Evolutionary conservation across 2,329 filamentous ascomycete genomes (phyloP).

Genomic region (Xylariomycetidae sp.): DNA sequence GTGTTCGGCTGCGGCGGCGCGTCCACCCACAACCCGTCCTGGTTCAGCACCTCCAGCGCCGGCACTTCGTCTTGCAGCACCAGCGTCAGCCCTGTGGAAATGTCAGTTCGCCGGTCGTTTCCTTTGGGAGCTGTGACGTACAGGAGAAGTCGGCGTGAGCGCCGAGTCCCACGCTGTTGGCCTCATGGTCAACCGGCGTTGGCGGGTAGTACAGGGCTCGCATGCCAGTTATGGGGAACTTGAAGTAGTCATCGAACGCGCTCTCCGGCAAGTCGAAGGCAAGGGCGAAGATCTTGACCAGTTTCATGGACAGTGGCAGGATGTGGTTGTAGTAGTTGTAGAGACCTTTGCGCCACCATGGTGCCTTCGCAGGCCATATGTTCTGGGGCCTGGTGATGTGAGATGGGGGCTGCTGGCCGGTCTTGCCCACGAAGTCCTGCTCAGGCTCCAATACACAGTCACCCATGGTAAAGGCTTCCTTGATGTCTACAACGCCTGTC

Average conservation of each 20-base stretch:
- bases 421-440: conserved; percentile 26
- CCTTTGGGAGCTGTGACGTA: conserved; percentile 4
- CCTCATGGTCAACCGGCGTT: conserved; percentile 17
- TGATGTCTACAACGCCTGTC: conserved; percentile 13
- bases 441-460: conserved; percentile 31
- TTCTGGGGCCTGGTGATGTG: conserved; percentile 26
- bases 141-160: conserved; percentile 37
- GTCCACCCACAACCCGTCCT: conserved; percentile 33
- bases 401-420: conserved; percentile 17
- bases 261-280: conserved; percentile 32
- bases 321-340: conserved; percentile 29
- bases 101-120: no score
- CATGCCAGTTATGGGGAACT: conserved; percentile 35
- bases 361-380: conserved; percentile 26
- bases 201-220: conserved; percentile 35
- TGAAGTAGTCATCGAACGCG: conserved; percentile 31
- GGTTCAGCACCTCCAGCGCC: conserved; percentile 34
- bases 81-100: conserved; percentile 32
- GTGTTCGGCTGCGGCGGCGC: conserved; percentile 28
- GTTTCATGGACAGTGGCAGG: conserved; percentile 24
- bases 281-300: conserved; percentile 30
- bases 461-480: conserved; percentile 32
- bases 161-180: conserved; percentile 28
- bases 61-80: conserved; percentile 25
- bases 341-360: conserved; percentile 27